Conservation (phyloP, 345 rosid species). For the Abelmoschus esculentus region DNA sequence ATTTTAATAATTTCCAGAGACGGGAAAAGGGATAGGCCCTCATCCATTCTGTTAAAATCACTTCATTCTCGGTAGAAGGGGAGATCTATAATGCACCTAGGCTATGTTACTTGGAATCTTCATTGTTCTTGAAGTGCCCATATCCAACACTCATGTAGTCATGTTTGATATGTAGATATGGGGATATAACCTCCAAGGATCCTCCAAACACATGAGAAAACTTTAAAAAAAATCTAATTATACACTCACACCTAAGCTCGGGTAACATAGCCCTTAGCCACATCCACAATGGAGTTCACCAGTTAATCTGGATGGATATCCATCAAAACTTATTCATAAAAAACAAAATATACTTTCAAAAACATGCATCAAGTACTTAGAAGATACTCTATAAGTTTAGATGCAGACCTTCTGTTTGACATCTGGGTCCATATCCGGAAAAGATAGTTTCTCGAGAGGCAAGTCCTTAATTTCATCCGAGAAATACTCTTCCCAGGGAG, state of each 20-base stretch:
- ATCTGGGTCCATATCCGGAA: slow-evolving; percentile 52
- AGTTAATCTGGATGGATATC: neutral
- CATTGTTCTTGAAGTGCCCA: too few species aligned
- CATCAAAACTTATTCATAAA: neutral
- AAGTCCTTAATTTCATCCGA: slow-evolving; percentile 71
- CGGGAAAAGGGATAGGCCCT: neutral
- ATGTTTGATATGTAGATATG: too few species aligned
- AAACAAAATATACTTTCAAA: neutral
- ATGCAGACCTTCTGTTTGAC: slow-evolving; percentile 45
- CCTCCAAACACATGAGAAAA: too few species aligned
- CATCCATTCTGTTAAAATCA: neutral
- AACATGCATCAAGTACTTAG: neutral
- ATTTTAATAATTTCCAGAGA: neutral
- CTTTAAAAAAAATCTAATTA: too few species aligned
- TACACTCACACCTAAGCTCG: too few species aligned
- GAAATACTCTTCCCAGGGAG: slow-evolving; percentile 97
- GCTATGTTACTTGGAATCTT: too few species aligned
- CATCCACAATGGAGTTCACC: neutral
- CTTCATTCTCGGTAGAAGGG: neutral
- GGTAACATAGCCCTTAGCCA: neutral
- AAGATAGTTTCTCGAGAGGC: slow-evolving; percentile 56
- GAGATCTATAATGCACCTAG: neutral
- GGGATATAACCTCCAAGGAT: too few species aligned
- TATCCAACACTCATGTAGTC: too few species aligned
- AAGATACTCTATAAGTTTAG: neutral